phyloP scores from a whole-genome alignment of 2,329 filamentous ascomycete species.

The Remersonia thermophila region DNA sequence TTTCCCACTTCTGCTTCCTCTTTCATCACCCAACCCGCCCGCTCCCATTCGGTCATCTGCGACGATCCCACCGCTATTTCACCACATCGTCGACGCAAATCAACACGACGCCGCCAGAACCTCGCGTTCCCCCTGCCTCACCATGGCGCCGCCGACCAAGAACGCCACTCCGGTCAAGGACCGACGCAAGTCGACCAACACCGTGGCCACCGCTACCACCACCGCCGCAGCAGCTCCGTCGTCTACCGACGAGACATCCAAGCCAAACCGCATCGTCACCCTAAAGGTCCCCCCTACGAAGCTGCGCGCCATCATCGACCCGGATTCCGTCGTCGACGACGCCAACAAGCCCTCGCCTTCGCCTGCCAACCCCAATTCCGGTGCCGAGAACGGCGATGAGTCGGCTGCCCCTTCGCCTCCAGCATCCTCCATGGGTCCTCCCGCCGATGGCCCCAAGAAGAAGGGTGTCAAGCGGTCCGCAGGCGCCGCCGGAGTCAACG shows the following conservation, averaged over 20 bases:
- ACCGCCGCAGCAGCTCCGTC: constrained; percentile 10
- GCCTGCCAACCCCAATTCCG: constrained; percentile 31
- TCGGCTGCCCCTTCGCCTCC: constrained; percentile 49
- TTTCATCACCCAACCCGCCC: too few relatives aligned
- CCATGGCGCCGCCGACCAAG: constrained; percentile 27
- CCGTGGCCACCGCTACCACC: constrained; percentile 3
- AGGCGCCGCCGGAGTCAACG: constrained; percentile 37
- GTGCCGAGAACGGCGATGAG: constrained; percentile 41
- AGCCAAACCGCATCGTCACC: constrained; percentile 32
- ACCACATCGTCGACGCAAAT: neutral
- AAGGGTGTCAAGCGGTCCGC: constrained; percentile 63
- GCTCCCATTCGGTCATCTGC: too few relatives aligned
- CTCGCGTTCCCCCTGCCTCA: constrained; percentile 1
- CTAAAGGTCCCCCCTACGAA: constrained; percentile 38
- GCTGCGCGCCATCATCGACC: constrained; percentile 38
- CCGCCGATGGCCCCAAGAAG: constrained; percentile 54
- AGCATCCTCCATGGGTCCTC: constrained; percentile 45
- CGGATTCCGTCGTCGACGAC: constrained; percentile 30
- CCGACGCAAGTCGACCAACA: constrained; percentile 28
- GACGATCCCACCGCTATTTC: constrained; percentile 6
- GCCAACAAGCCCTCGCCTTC: constrained; percentile 32
- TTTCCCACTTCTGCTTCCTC: constrained; percentile 1
- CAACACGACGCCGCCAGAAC: too few relatives aligned
- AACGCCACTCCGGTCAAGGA: constrained; percentile 27
- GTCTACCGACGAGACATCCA: constrained; percentile 7